Evolutionary conservation across 345 rosid species (phyloP), one percentile per base, ranked within the genome.

Genomic region (Clausena lansium): DNA sequence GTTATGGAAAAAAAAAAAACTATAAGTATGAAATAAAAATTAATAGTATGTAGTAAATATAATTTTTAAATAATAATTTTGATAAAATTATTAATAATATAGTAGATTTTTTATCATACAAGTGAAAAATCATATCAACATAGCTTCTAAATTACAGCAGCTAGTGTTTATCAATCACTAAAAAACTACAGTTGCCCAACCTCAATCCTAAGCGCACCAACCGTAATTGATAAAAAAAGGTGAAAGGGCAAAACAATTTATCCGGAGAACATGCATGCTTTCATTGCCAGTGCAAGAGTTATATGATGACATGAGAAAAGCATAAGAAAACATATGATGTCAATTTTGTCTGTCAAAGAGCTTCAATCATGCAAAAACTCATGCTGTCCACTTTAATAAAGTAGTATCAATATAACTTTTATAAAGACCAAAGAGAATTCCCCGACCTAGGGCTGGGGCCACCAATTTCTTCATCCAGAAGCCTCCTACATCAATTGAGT

Each of bases 351-450:
- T 2, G 76, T 77, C 82, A 39, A 67, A 13, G 25, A 36, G 67
- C 81, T 66, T 81, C 80, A 81, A 86, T 83, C 84, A 85, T 79
- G 91, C 89, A 85, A 79, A 77, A 77, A 74, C 68, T 80, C 84
- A 81, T 76, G 86, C 75, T 81, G 76, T 81, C 82, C 82, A 79
- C 88, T 84, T 83, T 76, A 78, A 69, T 80, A 75, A 81, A 85
- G 81, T 67, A 63, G 24, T 32, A 45, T 57, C 66, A 70, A 83
- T 9, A n/a, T 69, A 24, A 63, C 22, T 68, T 60, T 71, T 64
- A 63, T 50, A 52, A 65, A 73, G 55, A 35, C 61, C 71, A 78
- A 59, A 63, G 58, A 67, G 63, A 80, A 57, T 79, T 32, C 76
- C 47, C 68, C 79, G 6, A 27, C 71, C 63, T 64, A 45, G 45